phyloP scores from a whole-genome alignment of 768 basidiomycete genomes.

The Tulasnella sp. region DNA sequence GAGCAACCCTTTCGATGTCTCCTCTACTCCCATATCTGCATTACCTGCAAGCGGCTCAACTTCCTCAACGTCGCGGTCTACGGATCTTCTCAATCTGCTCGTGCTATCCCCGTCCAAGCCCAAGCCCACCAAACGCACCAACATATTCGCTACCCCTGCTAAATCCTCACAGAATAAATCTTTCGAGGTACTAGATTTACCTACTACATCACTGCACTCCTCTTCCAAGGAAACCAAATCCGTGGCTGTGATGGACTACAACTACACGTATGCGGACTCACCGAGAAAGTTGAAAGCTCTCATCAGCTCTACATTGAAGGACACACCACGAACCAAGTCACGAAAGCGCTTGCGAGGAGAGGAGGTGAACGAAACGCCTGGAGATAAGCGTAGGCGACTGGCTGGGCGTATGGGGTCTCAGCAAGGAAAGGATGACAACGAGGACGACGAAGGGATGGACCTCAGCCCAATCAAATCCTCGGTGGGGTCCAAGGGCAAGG shows the following conservation, averaged over 20 bases:
- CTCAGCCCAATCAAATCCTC: conserved; percentile 3
- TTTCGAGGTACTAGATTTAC: not conserved
- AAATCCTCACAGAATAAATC: not conserved
- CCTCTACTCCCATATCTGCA: not conserved
- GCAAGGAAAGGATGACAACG: not conserved
- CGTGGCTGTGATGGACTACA: not conserved
- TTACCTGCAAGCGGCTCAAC: not conserved
- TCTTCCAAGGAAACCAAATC: not conserved
- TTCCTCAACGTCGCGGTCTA: not conserved
- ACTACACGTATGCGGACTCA: conserved; percentile 1
- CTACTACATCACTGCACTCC: not conserved
- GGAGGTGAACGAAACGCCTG: conserved; percentile 15
- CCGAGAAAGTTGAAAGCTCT: conserved; percentile 4
- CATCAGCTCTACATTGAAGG: not conserved
- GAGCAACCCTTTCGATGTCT: no score
- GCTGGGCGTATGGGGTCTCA: not conserved
- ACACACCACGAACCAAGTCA: conserved; percentile 18
- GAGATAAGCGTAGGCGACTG: conserved; percentile 11
- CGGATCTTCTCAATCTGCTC: conserved; percentile 6
- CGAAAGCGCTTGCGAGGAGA: conserved; percentile 18
- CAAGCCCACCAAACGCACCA: not conserved
- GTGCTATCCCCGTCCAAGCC: not conserved
- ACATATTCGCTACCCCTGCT: not conserved
- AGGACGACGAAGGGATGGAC: conserved; percentile 5
- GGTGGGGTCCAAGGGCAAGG: conserved; percentile 6